A percentile compares a stretch with the other conserved stretches of the same genome.
Evolutionary conservation across 208 protist species (phyloP).

Genomic region (Vickermania ingenoplastis): DNA sequence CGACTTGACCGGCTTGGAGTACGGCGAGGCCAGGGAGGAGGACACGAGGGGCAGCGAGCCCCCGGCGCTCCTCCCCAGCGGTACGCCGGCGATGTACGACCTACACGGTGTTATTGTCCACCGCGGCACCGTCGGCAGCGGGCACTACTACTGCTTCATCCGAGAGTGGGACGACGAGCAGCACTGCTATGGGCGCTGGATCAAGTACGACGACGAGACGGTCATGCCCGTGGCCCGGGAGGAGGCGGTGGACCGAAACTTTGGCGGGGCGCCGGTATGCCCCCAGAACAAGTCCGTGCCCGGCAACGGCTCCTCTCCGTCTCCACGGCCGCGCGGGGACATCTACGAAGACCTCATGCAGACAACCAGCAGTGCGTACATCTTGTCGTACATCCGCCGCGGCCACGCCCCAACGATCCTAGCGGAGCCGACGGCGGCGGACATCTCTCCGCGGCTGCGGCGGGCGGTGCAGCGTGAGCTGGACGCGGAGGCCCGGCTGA

Average conservation of each 20-base stretch:
- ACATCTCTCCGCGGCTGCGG: conserved; percentile 48
- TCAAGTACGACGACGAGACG: conserved; percentile 82
- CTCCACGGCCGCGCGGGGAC: neutral
- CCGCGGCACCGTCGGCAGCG: conserved; percentile 73
- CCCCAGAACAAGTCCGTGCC: neutral
- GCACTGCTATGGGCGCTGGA: conserved; percentile 53
- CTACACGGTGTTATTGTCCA: conserved; percentile 85
- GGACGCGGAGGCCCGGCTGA: conserved; percentile 35
- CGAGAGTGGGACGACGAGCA: conserved; percentile 49
- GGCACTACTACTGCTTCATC: conserved; percentile 90
- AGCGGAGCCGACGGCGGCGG: conserved; percentile 39
- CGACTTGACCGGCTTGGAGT: conserved; percentile 48
- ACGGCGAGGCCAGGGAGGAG: conserved; percentile 12
- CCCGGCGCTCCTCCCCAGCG: neutral
- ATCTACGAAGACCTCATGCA: neutral
- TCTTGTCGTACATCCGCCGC: conserved; percentile 76
- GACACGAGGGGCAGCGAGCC: conserved; percentile 4
- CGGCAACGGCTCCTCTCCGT: neutral
- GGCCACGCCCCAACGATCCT: conserved; percentile 46
- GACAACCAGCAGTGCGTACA: conserved; percentile 53
- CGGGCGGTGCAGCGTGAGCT: conserved; percentile 40
- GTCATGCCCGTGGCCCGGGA: conserved; percentile 48
- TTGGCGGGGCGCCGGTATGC: conserved; percentile 26
- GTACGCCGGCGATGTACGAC: conserved; percentile 60
- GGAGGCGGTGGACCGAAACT: conserved; percentile 60